Evolutionary conservation across 2,329 filamentous ascomycete species (phyloP), one percentile per base, ranked within the genome.

Genomic region (Apiospora rasikravindrae): DNA sequence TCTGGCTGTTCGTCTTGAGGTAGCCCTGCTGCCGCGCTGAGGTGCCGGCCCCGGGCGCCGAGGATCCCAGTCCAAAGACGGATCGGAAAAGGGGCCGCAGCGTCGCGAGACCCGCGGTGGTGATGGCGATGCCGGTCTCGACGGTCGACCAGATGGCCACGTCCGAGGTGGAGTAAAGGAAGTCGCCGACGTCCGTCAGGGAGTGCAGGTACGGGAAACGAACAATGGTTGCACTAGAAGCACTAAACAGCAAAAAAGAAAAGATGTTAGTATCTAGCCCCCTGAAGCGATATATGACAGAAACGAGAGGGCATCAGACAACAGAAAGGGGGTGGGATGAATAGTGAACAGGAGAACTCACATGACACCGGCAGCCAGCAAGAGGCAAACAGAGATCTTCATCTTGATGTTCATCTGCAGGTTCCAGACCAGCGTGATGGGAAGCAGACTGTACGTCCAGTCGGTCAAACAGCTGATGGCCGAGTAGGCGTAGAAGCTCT

Each of bases 141-240:
- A 85, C 80, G 26, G 84, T 85, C 1, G 82, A 85, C 84, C 84
- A 86, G 71, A 86, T 83, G 24, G 83, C 83, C 7, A 86, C 77
- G 67, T 84, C 83, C 26, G 83, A 80, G 24, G 82, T 83, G 49
- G 83, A 80, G 78, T 83, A 86, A 13, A 85, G 81, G 72, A 84
- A 86, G 71, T 86, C 84, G 53, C 77, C 73, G 33, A 81, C 80
- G 7, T 81, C 75, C 45, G 78, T 78, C 19, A 86, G 75, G 5
- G 78, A 74, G 44, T 80, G 75, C 37, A 86, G 81, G 73, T 84
- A 86, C 0, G 83, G 79, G 67, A 85, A 83, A 1, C 84, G 81
- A 13, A 86, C 80, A 53, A 86, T 82, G 4, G 84, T 85, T 5
- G 84, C 84, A 40, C 80, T 80, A 4, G 82, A 84, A n/a, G 82